Base-by-base conservation (phyloP, 176 grass and related monocot species). In the Bonia amplexicaulis region DNA sequence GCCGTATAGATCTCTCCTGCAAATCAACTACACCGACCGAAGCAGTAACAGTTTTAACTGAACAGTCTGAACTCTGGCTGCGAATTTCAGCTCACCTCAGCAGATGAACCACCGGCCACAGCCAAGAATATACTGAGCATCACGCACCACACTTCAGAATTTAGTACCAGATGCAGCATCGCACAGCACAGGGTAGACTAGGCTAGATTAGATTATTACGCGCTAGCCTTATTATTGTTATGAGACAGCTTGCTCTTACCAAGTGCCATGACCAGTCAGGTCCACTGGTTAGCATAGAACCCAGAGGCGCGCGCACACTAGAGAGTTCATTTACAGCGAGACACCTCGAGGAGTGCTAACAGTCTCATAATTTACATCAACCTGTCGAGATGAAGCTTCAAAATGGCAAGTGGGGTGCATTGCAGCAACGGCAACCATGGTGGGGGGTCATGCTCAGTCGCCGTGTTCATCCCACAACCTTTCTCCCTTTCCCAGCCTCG, bases 221-320 rank as follows among this genome's bases (percentile, higher is more conserved):
- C 48, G 58, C 79, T 87, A 87, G 58, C 70, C 37, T 90, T 80
- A 91, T 90, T 90, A 80, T 26, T 87, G 80, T 37, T 87, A 87
- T 23, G 41, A 27, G 54, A 80, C 69, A 84, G 80, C 76, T 76
- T 91, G 80, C 84, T 67, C 85, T 80, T 76, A 74, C 85, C 65
- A 63, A 48, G 82, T 33, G 72, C 55, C 79, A 73, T 51, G 35
- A 46, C 48, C 78, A 82, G 2, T 58, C 75, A 90, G 48, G 72
- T 82, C 67, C 79, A 87, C 84, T 51, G 35, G 74, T 87, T 73
- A 83, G 89, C 74, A 17, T 69, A 52, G 42, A 77, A 84, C 69
- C 89, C 61, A 67, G 74, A 35, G 9, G 76, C 10, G 7, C 27
- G 0, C 31, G 5, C 9, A 35, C 9, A 35, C 71, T 74, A 68